These are phyloP conservation scores for Polytrichum commune DNA, from an alignment of 225 moss, liverwort and hornwort species.

Conservation along the genomic window DNA sequence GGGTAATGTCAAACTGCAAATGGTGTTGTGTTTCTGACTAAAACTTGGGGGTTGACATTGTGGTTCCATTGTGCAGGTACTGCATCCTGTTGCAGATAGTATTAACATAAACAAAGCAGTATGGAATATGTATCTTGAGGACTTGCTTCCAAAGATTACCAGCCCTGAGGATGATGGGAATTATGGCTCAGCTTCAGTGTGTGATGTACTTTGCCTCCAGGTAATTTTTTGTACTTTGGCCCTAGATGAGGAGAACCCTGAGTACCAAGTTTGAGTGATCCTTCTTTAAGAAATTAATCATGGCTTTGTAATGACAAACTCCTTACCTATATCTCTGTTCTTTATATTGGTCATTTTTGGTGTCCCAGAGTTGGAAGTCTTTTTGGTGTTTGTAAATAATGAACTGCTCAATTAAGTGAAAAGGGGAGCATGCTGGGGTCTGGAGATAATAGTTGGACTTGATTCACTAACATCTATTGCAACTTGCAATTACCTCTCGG, in stretches of 20 bases:
- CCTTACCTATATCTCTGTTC: background rate
- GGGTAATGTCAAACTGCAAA: background rate
- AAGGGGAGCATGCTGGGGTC: no score
- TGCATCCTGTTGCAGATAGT: slow-evolving; percentile 42
- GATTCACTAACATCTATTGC: background rate
- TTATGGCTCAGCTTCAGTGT: slow-evolving; percentile 47
- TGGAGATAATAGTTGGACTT: background rate
- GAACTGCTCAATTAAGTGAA: no score
- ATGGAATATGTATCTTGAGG: slow-evolving; percentile 48
- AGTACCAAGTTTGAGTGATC: background rate
- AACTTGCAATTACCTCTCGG: background rate
- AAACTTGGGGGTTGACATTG: background rate
- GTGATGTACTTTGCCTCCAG: slow-evolving; percentile 60
- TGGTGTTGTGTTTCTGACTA: background rate
- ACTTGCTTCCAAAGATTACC: slow-evolving; percentile 37
- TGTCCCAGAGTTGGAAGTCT: no score
- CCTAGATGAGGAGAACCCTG: background rate
- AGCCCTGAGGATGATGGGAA: slow-evolving; percentile 53
- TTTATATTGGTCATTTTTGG: no score
- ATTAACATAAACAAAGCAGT: slow-evolving; percentile 51
- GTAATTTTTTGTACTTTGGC: slow-evolving; percentile 11
- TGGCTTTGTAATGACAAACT: background rate
- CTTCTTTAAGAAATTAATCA: background rate
- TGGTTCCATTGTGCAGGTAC: slow-evolving; percentile 15
- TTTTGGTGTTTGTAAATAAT: no score